These are phyloP conservation scores for Fomitopsis betulina DNA, from an alignment of 1,284 basidiomycete species.

Conservation along the genomic window DNA sequence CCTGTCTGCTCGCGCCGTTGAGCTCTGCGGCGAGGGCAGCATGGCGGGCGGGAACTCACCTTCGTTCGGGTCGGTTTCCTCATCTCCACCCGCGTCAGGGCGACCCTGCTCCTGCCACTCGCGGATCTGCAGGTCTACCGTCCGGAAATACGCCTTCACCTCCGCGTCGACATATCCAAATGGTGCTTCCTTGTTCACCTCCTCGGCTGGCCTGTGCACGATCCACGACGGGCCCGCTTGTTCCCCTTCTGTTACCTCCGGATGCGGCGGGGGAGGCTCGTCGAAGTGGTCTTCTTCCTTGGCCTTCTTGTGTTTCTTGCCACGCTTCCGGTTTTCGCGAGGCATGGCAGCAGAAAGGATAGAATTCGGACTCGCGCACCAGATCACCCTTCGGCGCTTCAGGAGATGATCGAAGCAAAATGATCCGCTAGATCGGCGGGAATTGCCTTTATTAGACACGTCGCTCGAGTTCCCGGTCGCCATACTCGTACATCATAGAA, in stretches of 20 bases:
- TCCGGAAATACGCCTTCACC: slow-evolving; percentile 87
- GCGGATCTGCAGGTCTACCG: slow-evolving; percentile 80
- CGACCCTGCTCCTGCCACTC: slow-evolving; percentile 68
- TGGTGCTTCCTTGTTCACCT: slow-evolving; percentile 64
- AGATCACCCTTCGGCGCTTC: not conserved
- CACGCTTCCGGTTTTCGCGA: slow-evolving; percentile 70
- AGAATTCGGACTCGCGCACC: not conserved
- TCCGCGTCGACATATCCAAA: slow-evolving; percentile 87
- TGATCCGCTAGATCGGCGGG: not conserved
- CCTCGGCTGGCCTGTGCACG: slow-evolving; percentile 34
- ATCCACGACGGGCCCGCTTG: slow-evolving; percentile 63
- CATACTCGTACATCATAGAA: too few relatives aligned
- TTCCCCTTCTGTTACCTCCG: slow-evolving; percentile 17
- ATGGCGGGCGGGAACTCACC: slow-evolving; percentile 36
- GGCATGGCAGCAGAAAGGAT: slow-evolving; percentile 48
- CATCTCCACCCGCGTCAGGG: slow-evolving; percentile 33
- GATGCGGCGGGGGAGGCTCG: not conserved
- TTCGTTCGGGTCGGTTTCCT: slow-evolving; percentile 68
- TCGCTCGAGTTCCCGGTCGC: too few relatives aligned
- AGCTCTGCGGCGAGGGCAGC: too few relatives aligned
- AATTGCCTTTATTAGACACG: not conserved
- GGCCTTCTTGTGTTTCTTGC: slow-evolving; percentile 67
- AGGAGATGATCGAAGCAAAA: not conserved
- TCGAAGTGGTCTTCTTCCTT: slow-evolving; percentile 24
- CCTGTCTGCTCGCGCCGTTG: slow-evolving; percentile 49